Percentiles rank a stretch among this genome's conserved stretches.
These are phyloP conservation scores for Sarocladiaceae sp. DNA, from an alignment of 2,329 filamentous ascomycete species.

Conservation along the genomic window DNA sequence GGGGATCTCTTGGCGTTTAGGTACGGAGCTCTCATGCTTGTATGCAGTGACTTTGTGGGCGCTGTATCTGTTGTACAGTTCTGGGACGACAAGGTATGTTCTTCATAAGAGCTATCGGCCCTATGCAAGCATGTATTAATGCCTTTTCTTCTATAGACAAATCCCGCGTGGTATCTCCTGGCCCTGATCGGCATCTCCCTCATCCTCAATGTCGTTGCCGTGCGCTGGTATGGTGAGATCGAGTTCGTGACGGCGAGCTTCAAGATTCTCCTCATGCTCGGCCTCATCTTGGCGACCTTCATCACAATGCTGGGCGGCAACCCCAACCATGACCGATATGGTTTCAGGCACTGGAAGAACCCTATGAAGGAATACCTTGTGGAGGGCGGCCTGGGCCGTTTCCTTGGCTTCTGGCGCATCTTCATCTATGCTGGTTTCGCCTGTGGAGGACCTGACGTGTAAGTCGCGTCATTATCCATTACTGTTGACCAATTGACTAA, in stretches of 20 bases:
- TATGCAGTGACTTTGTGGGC: constrained; percentile 28
- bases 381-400: constrained; percentile 60
- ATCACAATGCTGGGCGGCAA: constrained; percentile 70
- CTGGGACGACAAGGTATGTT: too few relatives aligned
- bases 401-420: constrained; percentile 67
- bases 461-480: too few relatives aligned
- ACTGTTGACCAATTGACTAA: too few relatives aligned
- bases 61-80: constrained; percentile 29
- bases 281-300: constrained; percentile 58
- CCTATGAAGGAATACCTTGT: too few relatives aligned
- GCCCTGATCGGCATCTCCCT: constrained; percentile 28
- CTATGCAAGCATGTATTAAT: too few relatives aligned
- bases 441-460: constrained; percentile 57
- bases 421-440: constrained; percentile 56
- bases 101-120: too few relatives aligned
- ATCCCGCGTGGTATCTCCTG: constrained; percentile 36
- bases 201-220: constrained; percentile 24
- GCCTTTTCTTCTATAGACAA: too few relatives aligned
- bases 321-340: constrained; percentile 61
- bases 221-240: constrained; percentile 24
- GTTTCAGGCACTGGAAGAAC: constrained; percentile 58
- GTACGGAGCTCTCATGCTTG: constrained; percentile 28
- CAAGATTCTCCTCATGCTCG: constrained; percentile 34
- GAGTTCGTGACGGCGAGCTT: constrained; percentile 46
- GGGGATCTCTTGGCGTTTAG: too few relatives aligned